Base-by-base conservation (phyloP, 352 stramenopile genomes). In the Globisporangium paddicum region DNA sequence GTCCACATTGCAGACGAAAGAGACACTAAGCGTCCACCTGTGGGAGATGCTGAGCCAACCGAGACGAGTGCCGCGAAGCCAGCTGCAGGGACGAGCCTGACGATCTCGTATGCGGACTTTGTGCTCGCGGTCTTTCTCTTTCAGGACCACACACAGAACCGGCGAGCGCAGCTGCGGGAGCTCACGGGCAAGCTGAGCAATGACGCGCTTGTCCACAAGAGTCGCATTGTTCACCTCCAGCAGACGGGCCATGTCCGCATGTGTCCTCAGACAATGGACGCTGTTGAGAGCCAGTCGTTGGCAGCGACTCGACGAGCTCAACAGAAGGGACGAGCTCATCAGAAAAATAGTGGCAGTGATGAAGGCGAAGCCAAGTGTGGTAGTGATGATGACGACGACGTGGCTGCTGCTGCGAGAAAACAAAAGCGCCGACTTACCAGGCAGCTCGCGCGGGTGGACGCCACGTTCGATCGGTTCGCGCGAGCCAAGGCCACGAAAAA, bases 211-310 rank as follows among this genome's bases (percentile, higher is more conserved):
- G 63, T 44, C 6, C 82, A 92, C 55, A 71, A 63, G 1, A 83
- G 72, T 58, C 79, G 80, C 13, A 79, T 92, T 9, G 80, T 92
- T 18, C 78, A 90, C 30, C 70, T 92, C 2, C 82, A 92, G 38
- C 76, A 79, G 37, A 82, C 72, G 35, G 82, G 79, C 0, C 82
- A 92, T 59, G 78, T 90, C 16, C 72, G 82, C 10, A 69, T 92
- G 51, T 90, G 79, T 55, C 69, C 72, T 10, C 72, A 80, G 37
- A 30, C 52, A 44, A 34, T 35, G 8, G 55, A 55, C n/a, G 25
- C 34, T 1, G 37, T 26, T 5, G 25, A 34, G 40, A 49, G 19
- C 40, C 42, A n/a, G 1, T 64, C 44, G 14, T 19, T 50, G 5
- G 44, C 62, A 5, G 46, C 58, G 34, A 52, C 30, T 1, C 41